phyloP scores from a whole-genome alignment of 2,329 filamentous ascomycete genomes.

The Phaeophleospora eucalypticola region DNA sequence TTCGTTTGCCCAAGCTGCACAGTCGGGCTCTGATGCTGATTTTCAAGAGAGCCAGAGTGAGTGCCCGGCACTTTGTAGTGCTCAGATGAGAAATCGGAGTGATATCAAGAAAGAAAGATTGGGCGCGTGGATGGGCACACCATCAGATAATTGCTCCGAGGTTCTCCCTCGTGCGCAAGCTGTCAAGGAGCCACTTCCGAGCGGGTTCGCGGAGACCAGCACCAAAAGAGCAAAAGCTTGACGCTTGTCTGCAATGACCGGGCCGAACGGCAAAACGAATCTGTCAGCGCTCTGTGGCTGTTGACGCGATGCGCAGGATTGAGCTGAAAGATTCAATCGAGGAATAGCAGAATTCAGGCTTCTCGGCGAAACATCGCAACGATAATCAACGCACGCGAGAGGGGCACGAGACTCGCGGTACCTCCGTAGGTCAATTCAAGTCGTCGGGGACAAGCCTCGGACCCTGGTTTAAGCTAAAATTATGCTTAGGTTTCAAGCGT shows the following conservation, averaged over 20 bases:
- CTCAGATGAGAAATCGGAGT: background rate
- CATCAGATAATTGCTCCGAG: background rate
- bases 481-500: slow-evolving; percentile 3
- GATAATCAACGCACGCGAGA: background rate
- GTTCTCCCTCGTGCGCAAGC: background rate
- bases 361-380: background rate
- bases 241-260: background rate
- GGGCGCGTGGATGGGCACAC: background rate
- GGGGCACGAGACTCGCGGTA: background rate
- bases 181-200: background rate
- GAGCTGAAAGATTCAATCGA: too few species aligned
- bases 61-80: too few species aligned
- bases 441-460: too few species aligned
- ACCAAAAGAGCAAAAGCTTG: background rate
- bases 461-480: background rate
- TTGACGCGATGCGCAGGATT: background rate
- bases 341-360: too few species aligned
- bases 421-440: too few species aligned
- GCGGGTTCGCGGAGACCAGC: background rate
- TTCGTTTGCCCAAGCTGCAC: too few species aligned
- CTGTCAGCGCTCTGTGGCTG: background rate
- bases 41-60: too few species aligned
- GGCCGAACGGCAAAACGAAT: background rate
- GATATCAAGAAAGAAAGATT: background rate
- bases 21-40: too few species aligned